Conservation (phyloP, 345 rosid species). For the Arabidopsis arenosa region DNA sequence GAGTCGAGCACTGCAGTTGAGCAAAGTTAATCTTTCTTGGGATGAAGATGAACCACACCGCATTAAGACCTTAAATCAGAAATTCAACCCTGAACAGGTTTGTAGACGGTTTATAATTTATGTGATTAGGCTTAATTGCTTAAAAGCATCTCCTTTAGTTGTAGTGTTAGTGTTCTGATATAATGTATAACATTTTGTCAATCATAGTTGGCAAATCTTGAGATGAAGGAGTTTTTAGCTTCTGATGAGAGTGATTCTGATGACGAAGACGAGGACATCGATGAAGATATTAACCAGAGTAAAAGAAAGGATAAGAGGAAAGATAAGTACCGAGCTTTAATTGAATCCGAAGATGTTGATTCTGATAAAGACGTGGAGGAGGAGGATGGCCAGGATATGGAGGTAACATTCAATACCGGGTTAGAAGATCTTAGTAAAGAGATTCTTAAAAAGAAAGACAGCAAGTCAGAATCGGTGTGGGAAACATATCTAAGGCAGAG, state of each 20-base stretch:
- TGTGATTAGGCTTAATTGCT: slow-evolving; percentile 11
- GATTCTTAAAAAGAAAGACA: slow-evolving; percentile 71
- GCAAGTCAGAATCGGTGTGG: slow-evolving; percentile 81
- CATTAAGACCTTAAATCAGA: slow-evolving; percentile 70
- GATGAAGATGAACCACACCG: slow-evolving; percentile 98
- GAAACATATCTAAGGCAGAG: slow-evolving; percentile 63
- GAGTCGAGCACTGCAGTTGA: slow-evolving; percentile 84
- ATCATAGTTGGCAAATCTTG: slow-evolving; percentile 73
- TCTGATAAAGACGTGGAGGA: slow-evolving; percentile 63
- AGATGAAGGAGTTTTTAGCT: slow-evolving; percentile 84
- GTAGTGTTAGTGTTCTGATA: slow-evolving; percentile 38
- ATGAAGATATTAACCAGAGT: slow-evolving; percentile 46
- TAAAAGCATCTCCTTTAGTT: neutral
- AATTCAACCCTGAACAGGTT: slow-evolving; percentile 84
- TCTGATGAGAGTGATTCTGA: slow-evolving; percentile 78
- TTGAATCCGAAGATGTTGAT: slow-evolving; percentile 64
- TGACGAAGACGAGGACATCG: slow-evolving; percentile 31
- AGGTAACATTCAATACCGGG: slow-evolving; percentile 87
- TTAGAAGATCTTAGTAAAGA: slow-evolving; percentile 88
- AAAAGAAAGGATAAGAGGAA: slow-evolving; percentile 56
- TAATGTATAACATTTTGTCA: slow-evolving; percentile 24
- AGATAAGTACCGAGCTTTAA: slow-evolving; percentile 71
- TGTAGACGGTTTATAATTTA: neutral
- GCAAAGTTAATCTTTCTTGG: slow-evolving; percentile 80
- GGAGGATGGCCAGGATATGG: slow-evolving; percentile 80